These are phyloP conservation scores for Lactarius deliciosus DNA, from an alignment of 768 basidiomycete species.

Conservation along the genomic window DNA sequence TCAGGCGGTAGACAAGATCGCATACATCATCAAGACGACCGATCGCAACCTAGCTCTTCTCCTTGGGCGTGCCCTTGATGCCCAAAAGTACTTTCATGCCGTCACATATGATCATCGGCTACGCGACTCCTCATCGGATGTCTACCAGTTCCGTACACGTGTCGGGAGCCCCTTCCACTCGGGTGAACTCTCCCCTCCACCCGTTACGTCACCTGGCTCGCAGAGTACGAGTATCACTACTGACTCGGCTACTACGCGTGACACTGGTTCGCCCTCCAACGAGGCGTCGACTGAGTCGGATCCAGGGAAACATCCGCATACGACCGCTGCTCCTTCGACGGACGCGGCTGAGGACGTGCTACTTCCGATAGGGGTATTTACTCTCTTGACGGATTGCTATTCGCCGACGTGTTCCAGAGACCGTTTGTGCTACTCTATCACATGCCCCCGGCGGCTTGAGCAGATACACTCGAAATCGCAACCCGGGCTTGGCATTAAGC, in stretches of 20 bases:
- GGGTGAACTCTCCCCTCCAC: conserved; percentile 52
- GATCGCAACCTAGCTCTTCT: conserved; percentile 94
- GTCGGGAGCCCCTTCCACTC: conserved; percentile 83
- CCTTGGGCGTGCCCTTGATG: conserved; percentile 92
- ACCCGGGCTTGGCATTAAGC: conserved; percentile 67
- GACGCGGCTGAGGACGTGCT: conserved; percentile 53
- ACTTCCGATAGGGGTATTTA: conserved; percentile 92
- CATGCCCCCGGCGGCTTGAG: conserved; percentile 90
- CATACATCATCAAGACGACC: conserved; percentile 97
- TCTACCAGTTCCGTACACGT: conserved; percentile 91
- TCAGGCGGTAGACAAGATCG: conserved; percentile 95
- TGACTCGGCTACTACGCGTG: conserved; percentile 31
- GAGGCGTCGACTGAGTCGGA: conserved; percentile 37
- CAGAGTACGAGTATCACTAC: conserved; percentile 11
- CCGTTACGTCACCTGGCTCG: conserved; percentile 37
- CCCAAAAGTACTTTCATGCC: conserved; percentile 99
- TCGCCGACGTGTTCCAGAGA: conserved; percentile 96
- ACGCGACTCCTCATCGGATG: conserved; percentile 80
- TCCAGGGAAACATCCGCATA: conserved; percentile 31
- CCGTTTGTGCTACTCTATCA: conserved; percentile 95
- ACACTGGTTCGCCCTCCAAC: conserved; percentile 30
- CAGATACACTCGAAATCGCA: conserved; percentile 72
- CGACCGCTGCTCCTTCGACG: conserved; percentile 26
- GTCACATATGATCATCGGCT: conserved; percentile 98
- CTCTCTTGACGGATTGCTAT: conserved; percentile 94